Percentiles rank a stretch among this genome's conserved stretches.
Conservation (phyloP, 139 green algal species). For the Picocystis salinarum region DNA sequence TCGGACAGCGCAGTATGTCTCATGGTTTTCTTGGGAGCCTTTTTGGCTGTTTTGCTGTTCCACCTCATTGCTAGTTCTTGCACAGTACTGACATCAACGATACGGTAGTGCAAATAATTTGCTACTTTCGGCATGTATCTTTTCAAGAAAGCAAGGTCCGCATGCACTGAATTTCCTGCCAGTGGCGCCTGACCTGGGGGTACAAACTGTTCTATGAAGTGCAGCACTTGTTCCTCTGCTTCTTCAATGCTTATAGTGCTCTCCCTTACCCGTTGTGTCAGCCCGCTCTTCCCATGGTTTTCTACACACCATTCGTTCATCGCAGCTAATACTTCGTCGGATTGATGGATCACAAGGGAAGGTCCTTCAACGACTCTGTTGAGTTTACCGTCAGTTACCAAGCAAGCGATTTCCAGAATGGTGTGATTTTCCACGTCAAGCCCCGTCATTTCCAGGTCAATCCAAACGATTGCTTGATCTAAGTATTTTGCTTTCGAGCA, state of each 20-base stretch:
- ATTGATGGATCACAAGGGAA: slow-evolving; percentile 62
- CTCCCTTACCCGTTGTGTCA: slow-evolving; percentile 27
- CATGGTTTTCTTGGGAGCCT: slow-evolving; percentile 16
- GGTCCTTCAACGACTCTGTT: slow-evolving; percentile 38
- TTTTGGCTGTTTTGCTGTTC: slow-evolving; percentile 1
- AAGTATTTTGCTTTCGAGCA: too few species aligned
- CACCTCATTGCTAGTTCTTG: slow-evolving; percentile 29
- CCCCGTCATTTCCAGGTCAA: slow-evolving; percentile 81
- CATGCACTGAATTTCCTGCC: slow-evolving; percentile 67
- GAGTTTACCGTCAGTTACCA: slow-evolving; percentile 66
- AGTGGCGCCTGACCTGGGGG: slow-evolving; percentile 9
- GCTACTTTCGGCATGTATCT: slow-evolving; percentile 62
- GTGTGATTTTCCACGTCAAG: slow-evolving; percentile 58
- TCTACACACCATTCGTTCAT: slow-evolving; percentile 89
- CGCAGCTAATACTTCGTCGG: slow-evolving; percentile 44
- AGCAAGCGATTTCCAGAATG: slow-evolving; percentile 77
- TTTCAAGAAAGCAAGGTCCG: slow-evolving; percentile 68
- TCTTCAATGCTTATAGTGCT: slow-evolving; percentile 31
- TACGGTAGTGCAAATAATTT: slow-evolving; percentile 58
- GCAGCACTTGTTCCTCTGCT: slow-evolving; percentile 41
- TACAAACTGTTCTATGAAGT: slow-evolving; percentile 11
- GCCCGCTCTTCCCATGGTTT: slow-evolving; percentile 50
- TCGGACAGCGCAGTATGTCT: slow-evolving; percentile 71
- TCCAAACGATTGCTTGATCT: slow-evolving; percentile 53
- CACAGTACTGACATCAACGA: slow-evolving; percentile 76